Evolutionary conservation across 768 basidiomycete genomes (phyloP), one percentile per base, ranked within the genome.

Genomic region (Rhizopogon vulgaris): DNA sequence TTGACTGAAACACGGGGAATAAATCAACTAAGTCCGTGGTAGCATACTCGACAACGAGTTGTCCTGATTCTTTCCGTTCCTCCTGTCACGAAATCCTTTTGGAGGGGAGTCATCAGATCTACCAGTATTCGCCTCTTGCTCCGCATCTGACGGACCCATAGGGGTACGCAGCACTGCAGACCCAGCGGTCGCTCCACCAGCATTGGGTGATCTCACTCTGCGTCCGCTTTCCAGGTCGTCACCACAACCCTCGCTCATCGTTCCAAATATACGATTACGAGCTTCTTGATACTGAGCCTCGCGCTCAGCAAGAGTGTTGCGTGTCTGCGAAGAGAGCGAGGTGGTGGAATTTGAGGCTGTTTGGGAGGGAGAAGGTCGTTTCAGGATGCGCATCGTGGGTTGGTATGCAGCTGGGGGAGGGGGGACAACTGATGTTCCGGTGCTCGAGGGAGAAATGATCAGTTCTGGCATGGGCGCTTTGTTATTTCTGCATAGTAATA

Each of bases 211-310:
- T 53, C 41, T 28, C 25, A 24, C 37, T n/a, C 34, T 41, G 28
- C 11, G 11, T 38, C 17, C 52, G 30, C n/a, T 6, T 25, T 18
- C 48, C 32, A 22, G 5, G 6, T 39, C 45, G 52, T 15, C 49
- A 34, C 24, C 36, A 38, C 51, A 42, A 22, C n/a, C 49, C 37
- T 52, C 60, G 3, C 56, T 54, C 25, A 60, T 55, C 15, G 57
- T 58, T 3, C 82, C 81, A 54, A 90, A 90, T 48, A 90, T 90
- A 18, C 88, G 76, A 50, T 84, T 80, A 25, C 88, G 71, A 3
- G 88, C 87, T 17, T 81, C 85, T 51, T 83, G 78, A 63, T 90
- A 90, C 49, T 82, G 77, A 15, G 79, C 83, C 63, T 88, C 87
- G 38, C 87, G 78, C 51, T 87, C 84, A 32, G 80, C 76, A 3